Evolutionary conservation across 139 green algal species (phyloP).

Genomic region (Spirogloea muscicola): DNA sequence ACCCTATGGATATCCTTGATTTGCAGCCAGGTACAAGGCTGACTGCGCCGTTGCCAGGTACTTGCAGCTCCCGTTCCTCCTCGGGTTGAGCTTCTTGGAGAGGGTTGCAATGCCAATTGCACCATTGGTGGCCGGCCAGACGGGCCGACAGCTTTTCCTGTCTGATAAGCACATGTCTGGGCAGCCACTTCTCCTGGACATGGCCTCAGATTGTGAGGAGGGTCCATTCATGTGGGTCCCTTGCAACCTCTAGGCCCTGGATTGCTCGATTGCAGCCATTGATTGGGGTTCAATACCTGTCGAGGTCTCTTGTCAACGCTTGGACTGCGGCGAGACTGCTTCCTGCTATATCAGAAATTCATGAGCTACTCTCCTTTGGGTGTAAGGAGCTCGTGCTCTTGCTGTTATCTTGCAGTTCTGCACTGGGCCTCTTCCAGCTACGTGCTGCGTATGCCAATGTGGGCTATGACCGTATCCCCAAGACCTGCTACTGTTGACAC

Average conservation of each 20-base stretch:
- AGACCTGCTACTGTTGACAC: too few species aligned
- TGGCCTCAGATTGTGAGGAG: conserved; percentile 6
- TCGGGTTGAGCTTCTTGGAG: conserved; percentile 29
- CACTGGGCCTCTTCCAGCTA: conserved; percentile 7
- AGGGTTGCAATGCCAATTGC: conserved; percentile 22
- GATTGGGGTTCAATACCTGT: too few species aligned
- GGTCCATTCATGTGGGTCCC: conserved; percentile 14
- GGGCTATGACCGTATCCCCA: conserved; percentile 33
- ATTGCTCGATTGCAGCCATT: too few species aligned
- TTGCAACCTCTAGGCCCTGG: too few species aligned
- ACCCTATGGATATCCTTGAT: too few species aligned
- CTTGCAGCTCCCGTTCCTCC: conserved; percentile 40
- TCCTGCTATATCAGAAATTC: too few species aligned
- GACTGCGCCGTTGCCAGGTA: too few species aligned
- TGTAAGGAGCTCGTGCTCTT: too few species aligned
- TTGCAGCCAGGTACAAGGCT: too few species aligned
- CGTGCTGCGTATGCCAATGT: conserved; percentile 35
- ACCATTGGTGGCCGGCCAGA: conserved; percentile 19
- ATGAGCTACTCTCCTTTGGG: too few species aligned
- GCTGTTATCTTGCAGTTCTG: conserved; percentile 35
- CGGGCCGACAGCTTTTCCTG: conserved; percentile 38
- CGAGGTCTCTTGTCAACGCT: too few species aligned
- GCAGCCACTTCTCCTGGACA: conserved; percentile 26
- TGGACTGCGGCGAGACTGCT: too few species aligned
- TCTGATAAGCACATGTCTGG: conserved; percentile 21